Base-by-base conservation (phyloP, 352 stramenopile genomes). In the Globisporangium nodosum region DNA sequence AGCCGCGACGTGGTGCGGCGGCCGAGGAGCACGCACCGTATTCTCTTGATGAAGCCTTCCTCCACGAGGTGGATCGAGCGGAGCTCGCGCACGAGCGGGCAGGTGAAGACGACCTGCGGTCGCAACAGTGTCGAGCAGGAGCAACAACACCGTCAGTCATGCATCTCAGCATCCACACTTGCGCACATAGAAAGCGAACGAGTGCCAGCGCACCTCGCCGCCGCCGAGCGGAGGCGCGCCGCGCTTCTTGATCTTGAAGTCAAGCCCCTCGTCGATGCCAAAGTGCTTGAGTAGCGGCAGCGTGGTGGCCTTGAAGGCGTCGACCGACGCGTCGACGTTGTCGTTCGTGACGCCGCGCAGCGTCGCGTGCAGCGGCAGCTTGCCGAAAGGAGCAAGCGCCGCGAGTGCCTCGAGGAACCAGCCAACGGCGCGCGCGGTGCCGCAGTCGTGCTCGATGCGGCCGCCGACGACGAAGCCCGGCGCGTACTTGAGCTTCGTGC, bases 391-490 rank as follows among this genome's bases (percentile, higher is more conserved):
- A 30, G 94, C 92, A 8, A 99, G 78, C 30, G 93, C 92, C n/a
- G 99, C 78, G 16, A 99, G 81, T 24, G 96, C 96, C 69, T 99
- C 97, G 16, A 99, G 71, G 74, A 99, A 99, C 96, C 97, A 99
- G 37, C 97, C 97, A 51, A 99, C 94, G 21, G 90, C 86, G 56
- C 86, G 80, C 49, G 83, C 84, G 11, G 63, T 84, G 61, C 88
- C 88, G 68, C 97, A 99, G 71, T 98, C 90, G 75, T 99, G 97
- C 56, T 97, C 80, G 48, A 99, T 76, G 18, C 89, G 81, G 33
- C 97, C 97, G 21, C 97, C 97, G 27, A 97, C 78, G 48, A 99
- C 83, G 55, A 99, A 94, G 13, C 97, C 97, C 0, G 97, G 97
- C 60, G 88, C 87, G 71, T 99, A 99, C 66, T 92, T 85, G 49